Base-by-base conservation (phyloP, 768 basidiomycete species). In the Trametes meyenii region DNA sequence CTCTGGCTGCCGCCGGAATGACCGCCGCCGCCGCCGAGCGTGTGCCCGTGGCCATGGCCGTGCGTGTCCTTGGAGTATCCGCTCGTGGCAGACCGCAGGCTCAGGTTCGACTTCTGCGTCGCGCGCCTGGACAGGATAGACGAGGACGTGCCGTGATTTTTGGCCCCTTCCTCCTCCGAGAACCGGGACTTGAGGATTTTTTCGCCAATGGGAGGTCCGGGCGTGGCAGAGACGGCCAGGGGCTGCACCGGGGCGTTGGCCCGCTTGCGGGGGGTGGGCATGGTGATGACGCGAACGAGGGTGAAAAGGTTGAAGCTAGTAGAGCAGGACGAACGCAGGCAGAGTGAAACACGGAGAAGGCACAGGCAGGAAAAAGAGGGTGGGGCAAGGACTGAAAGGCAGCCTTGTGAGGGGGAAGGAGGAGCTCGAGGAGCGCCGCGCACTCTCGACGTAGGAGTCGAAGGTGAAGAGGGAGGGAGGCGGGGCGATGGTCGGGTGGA, bases 181-280 rank as follows among this genome's bases (percentile, higher is more conserved):
- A 77, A 78, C 62, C 79, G 77, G 38, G 78, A 78, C 73, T 78
- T 81, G 65, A 83, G 72, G 55, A 77, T 66, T 64, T 76, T 78
- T 61, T 84, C 82, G 43, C 71, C 69, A 46, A 74, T 61, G 76
- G 72, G 39, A 69, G 70, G 60, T 73, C 73, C 62, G 72, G 77
- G 35, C 73, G 77, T 56, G 71, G 75, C 59, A 75, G 79, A 40
- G 78, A 77, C 59, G 73, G 72, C 42, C 72, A 69, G 53, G 72
- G 76, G 38, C 63, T 63, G 63, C 50, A 65, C 58, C 35, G 67
- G 58, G 19, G 67, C 49, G 23, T 63, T 65, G 1, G 64, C 55
- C 23, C 64, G 53, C 2, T 60, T 60, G 29, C 66, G 61, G 14
- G 61, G 55, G 54, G 26, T 56, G 55, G 60, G 61, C 66, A 67